Base-by-base conservation (phyloP, 805 yeast genomes). In the Candida pseudoglaebosa region DNA sequence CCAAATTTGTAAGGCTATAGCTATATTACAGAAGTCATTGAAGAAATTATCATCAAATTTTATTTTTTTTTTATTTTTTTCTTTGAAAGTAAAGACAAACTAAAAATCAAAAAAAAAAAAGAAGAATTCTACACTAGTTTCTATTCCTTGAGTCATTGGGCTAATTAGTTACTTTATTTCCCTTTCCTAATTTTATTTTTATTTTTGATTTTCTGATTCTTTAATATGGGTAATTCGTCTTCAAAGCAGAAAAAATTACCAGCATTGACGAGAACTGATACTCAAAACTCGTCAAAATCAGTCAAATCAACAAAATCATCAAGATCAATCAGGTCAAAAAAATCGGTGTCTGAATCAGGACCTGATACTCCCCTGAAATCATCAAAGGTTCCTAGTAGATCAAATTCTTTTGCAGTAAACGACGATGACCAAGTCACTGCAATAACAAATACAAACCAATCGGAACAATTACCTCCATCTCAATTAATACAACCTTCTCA, bases 181-280 rank as follows among this genome's bases (percentile, higher is more conserved):
- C 15, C 13, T 21, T n/a, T 18, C 18, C 20, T 24, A 12, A 17
- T 5, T 18, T 20, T 24, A 4, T 38, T n/a, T n/a, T n/a, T n/a
- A n/a, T n/a, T n/a, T n/a, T n/a, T n/a, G n/a, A n/a, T n/a, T n/a
- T n/a, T n/a, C n/a, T n/a, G n/a, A n/a, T 9, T 6, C 20, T 10
- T 29, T 10, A 45, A 34, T 30, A 76, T 76, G 80, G 82, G 80
- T 48, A 76, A 76, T 52, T 61, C 72, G 24, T 61, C 72, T 35
- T 74, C 80, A 15, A 75, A 72, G 52, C 62, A 65, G 28, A 53
- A 53, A 34, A 50, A 48, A 28, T 30, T 38, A 22, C 43, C 59
- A 10, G 76, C 81, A n/a, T 73, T 78, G 52, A 61, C 75, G 13
- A 58, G 82, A 34, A 67, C 77, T 10, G 81, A 77, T 48, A 78